Conservation (phyloP, 495 filamentous ascomycete species). For the Hyaloscypha hepaticicola region DNA sequence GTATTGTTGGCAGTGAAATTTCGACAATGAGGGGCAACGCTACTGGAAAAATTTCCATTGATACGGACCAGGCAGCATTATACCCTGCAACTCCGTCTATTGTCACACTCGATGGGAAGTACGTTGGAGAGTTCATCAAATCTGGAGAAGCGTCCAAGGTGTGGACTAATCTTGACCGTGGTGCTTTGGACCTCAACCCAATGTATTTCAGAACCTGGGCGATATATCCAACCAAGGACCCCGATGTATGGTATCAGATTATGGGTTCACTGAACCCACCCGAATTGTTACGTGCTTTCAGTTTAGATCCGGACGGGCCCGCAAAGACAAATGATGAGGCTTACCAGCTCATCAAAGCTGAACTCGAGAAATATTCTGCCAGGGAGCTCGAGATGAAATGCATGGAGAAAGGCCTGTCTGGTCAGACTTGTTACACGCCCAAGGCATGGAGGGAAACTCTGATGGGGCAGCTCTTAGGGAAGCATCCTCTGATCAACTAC, state of each 20-base stretch:
- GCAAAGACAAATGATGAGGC: constrained; percentile 28
- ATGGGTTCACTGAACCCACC: constrained; percentile 29
- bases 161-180: background rate
- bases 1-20: constrained; percentile 35
- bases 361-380: constrained; percentile 13
- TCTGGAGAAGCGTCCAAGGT: background rate
- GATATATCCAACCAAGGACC: constrained; percentile 21
- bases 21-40: constrained; percentile 23
- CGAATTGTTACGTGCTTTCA: constrained; percentile 26
- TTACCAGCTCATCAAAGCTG: constrained; percentile 23
- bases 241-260: constrained; percentile 30
- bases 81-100: constrained; percentile 26
- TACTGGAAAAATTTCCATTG: constrained; percentile 21
- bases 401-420: constrained; percentile 30
- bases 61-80: constrained; percentile 32
- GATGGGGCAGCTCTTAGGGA: constrained; percentile 31
- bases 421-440: constrained; percentile 34
- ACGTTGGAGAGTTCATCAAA: constrained; percentile 11
- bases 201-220: background rate
- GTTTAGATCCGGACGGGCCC: constrained; percentile 26
- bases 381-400: constrained; percentile 32
- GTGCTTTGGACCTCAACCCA: background rate
- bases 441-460: background rate
- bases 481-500: constrained; percentile 25
- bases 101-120: constrained; percentile 19